Conservation (phyloP, 257 asterid genomes). For the Capsicum rhomboideum region DNA sequence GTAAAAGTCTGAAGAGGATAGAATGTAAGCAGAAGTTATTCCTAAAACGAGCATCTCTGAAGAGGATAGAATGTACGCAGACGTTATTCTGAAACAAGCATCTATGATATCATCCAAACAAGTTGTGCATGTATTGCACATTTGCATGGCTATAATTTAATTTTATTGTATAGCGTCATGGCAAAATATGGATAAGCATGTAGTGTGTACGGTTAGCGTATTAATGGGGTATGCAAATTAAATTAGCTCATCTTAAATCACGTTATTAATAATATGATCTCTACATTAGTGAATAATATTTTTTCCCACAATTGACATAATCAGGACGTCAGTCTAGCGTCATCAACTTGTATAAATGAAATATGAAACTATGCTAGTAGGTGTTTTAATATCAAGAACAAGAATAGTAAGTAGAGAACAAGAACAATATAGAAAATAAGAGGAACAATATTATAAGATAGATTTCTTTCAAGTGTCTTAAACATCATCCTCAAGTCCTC, state of each 20-base stretch:
- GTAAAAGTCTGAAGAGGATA: too few species aligned
- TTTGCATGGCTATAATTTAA: neutral
- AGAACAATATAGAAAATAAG: too few species aligned
- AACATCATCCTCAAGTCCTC: too few species aligned
- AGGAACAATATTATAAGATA: too few species aligned
- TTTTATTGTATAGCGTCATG: neutral
- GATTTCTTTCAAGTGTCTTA: too few species aligned
- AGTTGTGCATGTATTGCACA: neutral
- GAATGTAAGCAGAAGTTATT: too few species aligned
- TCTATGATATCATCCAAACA: neutral
- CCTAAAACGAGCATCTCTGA: neutral
- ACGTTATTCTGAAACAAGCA: too few species aligned
- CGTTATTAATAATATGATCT: neutral
- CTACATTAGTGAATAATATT: neutral
- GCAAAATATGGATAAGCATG: neutral
- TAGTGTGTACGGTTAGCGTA: neutral
- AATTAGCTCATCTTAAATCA: neutral
- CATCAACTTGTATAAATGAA: neutral
- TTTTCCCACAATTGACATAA: neutral
- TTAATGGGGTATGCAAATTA: neutral
- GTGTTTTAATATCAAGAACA: too few species aligned
- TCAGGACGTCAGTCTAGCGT: neutral
- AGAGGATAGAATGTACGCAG: too few species aligned
- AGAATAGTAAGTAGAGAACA: too few species aligned
- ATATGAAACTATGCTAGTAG: neutral